Base-by-base conservation (phyloP, 2,329 filamentous ascomycete species). In the Nannizzia gypsea region DNA sequence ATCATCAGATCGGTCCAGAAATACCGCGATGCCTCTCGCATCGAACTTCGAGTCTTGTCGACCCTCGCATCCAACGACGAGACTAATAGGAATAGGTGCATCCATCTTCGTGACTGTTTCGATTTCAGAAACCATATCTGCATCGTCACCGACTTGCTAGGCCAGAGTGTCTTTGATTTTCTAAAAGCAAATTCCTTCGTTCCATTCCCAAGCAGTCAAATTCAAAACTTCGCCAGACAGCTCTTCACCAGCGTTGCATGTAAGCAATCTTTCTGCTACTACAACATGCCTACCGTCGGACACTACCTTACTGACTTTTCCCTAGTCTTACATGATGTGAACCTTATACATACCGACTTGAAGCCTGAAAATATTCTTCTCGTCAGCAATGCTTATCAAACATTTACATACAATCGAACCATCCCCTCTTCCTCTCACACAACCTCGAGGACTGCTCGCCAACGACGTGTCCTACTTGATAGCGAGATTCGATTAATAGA, bases 1-100 rank as follows among this genome's bases (percentile, higher is more conserved):
- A 95, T 99, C 72, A 97, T 99, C 65, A 87, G 93, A 66, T 96
- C 93, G 0, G 93, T 99, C 11, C 93, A 96, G 70, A 99, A 99
- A 72, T 99, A 99, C 71, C 87, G 93, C 54, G 93, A 99, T 75
- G 93, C 93, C 38, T 95, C 89, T 6, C 84, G 90, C 64, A 99
- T 99, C 67, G 93, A 99, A 72, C 79, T 99, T 38, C 84, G 93
- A 62, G 93, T 99, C 3, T 78, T 99, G 11, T 90, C 91, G 61
- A 99, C 93, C 0, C 78, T 99, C 54, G 88, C 91, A 65, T 88
- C 88, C 48, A 97, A 97, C 71, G 93, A 99, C 71, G 83, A 86
- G 62, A 83, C 88, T 65, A 97, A 99, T 73, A 84, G 90, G 61
- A 97, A 99, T 72, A 87, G 92, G 65, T 99, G 93, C 76, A 99